phyloP scores from a whole-genome alignment of 768 basidiomycete species.

The Podaxis sp. region DNA sequence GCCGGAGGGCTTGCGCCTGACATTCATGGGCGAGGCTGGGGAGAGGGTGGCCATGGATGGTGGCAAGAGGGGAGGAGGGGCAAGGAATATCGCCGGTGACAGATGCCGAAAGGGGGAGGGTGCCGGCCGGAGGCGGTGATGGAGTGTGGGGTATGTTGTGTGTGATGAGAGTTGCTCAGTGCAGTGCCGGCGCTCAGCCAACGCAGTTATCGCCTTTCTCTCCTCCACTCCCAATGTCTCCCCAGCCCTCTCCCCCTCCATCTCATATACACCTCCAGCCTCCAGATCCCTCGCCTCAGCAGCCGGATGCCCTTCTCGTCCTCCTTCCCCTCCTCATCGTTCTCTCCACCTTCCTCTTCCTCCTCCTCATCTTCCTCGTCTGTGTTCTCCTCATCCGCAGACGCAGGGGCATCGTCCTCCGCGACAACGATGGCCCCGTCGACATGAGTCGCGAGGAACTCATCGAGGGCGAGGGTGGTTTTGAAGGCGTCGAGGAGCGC shows the following conservation, averaged over 20 bases:
- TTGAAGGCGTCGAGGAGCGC: conserved; percentile 87
- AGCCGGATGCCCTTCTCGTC: conserved; percentile 73
- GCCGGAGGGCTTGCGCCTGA: conserved; percentile 56
- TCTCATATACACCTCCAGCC: conserved; percentile 21
- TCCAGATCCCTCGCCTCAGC: conserved; percentile 28
- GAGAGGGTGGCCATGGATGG: conserved; percentile 46
- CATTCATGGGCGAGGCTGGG: conserved; percentile 48
- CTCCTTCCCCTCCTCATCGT: conserved; percentile 94
- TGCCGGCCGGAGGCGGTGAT: not conserved
- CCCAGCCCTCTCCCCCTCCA: not conserved
- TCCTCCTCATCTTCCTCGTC: conserved; percentile 88
- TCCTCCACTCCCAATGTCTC: not conserved
- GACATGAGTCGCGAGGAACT: conserved; percentile 93
- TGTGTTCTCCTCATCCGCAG: conserved; percentile 83
- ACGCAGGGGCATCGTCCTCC: conserved; percentile 73
- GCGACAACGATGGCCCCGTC: conserved; percentile 88
- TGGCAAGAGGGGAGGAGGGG: conserved; percentile 18
- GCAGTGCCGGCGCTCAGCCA: not conserved
- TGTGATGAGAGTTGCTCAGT: not conserved
- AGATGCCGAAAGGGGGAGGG: not conserved
- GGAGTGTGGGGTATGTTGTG: not conserved
- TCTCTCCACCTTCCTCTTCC: conserved; percentile 88
- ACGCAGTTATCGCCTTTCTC: not conserved
- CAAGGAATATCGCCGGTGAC: not conserved
- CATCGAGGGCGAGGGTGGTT: conserved; percentile 88